These are phyloP conservation scores for Ilyonectria robusta DNA, from an alignment of 2,329 filamentous ascomycete species.

Conservation along the genomic window DNA sequence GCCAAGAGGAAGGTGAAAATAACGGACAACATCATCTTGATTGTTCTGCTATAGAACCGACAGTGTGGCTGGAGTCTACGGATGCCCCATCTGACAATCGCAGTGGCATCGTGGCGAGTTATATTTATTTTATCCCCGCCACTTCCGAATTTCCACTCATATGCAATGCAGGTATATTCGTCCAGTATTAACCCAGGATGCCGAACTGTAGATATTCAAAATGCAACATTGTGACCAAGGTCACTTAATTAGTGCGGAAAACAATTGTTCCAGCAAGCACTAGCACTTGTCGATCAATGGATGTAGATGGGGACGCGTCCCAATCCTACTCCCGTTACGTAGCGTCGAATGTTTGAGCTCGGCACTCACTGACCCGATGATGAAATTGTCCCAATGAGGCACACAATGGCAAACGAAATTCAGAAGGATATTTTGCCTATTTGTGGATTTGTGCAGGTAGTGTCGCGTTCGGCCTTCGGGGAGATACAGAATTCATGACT, in stretches of 20 bases:
- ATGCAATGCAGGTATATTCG: not conserved
- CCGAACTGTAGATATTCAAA: not conserved
- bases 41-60: not conserved
- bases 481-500: not conserved
- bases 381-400: not conserved
- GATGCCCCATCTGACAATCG: not conserved
- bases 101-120: not conserved
- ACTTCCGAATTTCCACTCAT: not conserved
- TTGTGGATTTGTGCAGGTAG: not conserved
- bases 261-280: not conserved
- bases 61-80: not conserved
- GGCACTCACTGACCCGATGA: constrained; percentile 5
- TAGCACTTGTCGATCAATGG: not conserved
- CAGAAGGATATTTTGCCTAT: not conserved
- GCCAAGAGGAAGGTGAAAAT: constrained; percentile 11
- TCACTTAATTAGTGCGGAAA: not conserved
- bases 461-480: not conserved
- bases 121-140: not conserved
- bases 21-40: not conserved
- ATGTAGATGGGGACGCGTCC: not conserved
- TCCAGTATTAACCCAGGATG: not conserved
- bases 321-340: not conserved
- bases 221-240: not conserved
- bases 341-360: not conserved
- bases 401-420: not conserved